Conservation (phyloP, 305 asterid genomes). For the Salvia sclarea region DNA sequence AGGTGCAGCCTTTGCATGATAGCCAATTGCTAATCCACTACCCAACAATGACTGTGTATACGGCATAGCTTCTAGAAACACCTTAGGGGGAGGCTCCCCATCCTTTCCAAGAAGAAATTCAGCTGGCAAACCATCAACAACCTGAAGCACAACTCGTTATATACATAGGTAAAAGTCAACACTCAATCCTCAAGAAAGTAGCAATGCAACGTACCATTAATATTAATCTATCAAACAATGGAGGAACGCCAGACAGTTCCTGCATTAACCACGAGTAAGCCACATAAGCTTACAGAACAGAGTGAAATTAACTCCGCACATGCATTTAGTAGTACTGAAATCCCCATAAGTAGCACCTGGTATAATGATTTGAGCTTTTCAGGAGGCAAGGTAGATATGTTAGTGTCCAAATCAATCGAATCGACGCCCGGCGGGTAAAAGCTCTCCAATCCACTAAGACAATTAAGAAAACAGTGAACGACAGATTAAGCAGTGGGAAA, state of each 20-base stretch:
- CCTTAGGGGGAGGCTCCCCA: conserved; percentile 64
- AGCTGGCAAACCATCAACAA: conserved; percentile 91
- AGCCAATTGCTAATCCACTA: conserved; percentile 67
- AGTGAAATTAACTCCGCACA: not conserved
- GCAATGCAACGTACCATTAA: conserved; percentile 57
- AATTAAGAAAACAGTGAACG: conserved; percentile 4
- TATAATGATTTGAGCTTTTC: conserved; percentile 59
- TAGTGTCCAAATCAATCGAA: conserved; percentile 39
- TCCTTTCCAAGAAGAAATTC: conserved; percentile 84
- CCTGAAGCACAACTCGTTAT: conserved; percentile 42
- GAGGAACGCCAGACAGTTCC: conserved; percentile 74
- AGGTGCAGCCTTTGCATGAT: conserved; percentile 89
- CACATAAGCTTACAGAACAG: conserved; percentile 27
- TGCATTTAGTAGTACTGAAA: not conserved
- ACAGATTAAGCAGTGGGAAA: not conserved
- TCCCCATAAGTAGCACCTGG: conserved; percentile 56
- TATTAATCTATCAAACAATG: conserved; percentile 64
- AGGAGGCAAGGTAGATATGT: conserved; percentile 52
- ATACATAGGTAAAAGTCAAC: not conserved
- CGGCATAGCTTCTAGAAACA: conserved; percentile 75
- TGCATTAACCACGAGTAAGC: conserved; percentile 44
- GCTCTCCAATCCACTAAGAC: conserved; percentile 77
- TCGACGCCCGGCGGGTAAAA: conserved; percentile 61
- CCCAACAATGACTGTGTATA: conserved; percentile 75
- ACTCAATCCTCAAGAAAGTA: conserved; percentile 15